These are phyloP conservation scores for Umbilicaria muhlenbergii DNA, from an alignment of 495 filamentous ascomycete genomes.

Conservation along the genomic window DNA sequence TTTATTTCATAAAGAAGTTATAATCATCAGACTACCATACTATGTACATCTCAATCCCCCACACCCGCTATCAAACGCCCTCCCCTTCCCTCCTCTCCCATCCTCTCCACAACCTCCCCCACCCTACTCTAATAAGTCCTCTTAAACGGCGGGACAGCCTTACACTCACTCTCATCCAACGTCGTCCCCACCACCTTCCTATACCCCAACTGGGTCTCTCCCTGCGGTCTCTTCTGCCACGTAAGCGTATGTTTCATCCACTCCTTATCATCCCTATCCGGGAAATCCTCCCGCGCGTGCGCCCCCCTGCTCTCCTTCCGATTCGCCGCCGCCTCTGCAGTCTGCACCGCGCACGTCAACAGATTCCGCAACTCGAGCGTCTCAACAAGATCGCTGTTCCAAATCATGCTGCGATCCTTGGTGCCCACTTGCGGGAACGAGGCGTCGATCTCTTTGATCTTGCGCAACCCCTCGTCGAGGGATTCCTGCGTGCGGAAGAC, in stretches of 20 bases:
- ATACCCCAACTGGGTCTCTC: conserved; percentile 63
- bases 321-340: conserved; percentile 68
- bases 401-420: conserved; percentile 98
- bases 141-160: conserved; percentile 23
- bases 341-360: conserved; percentile 92
- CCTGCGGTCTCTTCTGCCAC: conserved; percentile 81
- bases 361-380: conserved; percentile 87
- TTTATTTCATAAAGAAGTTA: too few relatives aligned
- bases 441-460: conserved; percentile 66
- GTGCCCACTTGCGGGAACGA: conserved; percentile 70
- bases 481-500: conserved; percentile 94
- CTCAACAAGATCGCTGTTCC: conserved; percentile 95
- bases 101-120: too few relatives aligned
- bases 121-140: conserved; percentile 10
- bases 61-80: too few relatives aligned
- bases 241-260: conserved; percentile 99
- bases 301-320: conserved; percentile 90
- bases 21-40: too few relatives aligned
- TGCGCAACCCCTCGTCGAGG: conserved; percentile 69
- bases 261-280: conserved; percentile 78
- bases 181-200: conserved; percentile 61
- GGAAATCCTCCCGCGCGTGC: conserved; percentile 89
- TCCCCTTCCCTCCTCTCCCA: too few relatives aligned
- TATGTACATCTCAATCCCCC: too few relatives aligned
- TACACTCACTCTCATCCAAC: conserved; percentile 80